Percentiles rank a stretch among this genome's conserved stretches.
Conservation (phyloP, 1,139 yeast species). For the Kodamaea fungicola region DNA sequence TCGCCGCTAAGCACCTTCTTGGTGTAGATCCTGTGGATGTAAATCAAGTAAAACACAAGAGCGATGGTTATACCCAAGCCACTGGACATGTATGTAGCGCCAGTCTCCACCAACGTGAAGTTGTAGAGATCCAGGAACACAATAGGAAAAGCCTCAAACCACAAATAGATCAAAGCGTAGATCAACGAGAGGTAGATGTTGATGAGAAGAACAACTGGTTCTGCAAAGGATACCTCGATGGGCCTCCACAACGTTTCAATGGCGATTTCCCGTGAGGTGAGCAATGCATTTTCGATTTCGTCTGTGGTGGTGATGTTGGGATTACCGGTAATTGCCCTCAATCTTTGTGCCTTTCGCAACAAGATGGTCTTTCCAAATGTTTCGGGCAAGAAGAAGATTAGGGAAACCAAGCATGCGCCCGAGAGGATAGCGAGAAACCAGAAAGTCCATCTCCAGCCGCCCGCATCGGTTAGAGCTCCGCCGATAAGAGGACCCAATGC, state of each 20-base stretch:
- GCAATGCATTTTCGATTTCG: slow-evolving; percentile 20
- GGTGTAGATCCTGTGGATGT: slow-evolving; percentile 22
- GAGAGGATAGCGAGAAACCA: slow-evolving; percentile 34
- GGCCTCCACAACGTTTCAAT: slow-evolving; percentile 50
- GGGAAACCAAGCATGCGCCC: slow-evolving; percentile 23
- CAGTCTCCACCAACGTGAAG: slow-evolving; percentile 50
- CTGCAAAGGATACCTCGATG: slow-evolving; percentile 35
- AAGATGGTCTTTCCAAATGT: slow-evolving; percentile 30
- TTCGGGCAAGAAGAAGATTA: slow-evolving; percentile 32
- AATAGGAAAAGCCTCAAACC: slow-evolving; percentile 62
- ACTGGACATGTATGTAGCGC: slow-evolving; percentile 43
- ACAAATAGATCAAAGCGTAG: slow-evolving; percentile 52
- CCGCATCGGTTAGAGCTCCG: slow-evolving; percentile 23
- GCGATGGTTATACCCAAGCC: slow-evolving; percentile 37
- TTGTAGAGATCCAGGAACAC: slow-evolving; percentile 42
- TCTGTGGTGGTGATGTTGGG: slow-evolving; percentile 26
- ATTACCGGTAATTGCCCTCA: slow-evolving; percentile 34
- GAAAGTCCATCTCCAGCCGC: slow-evolving; percentile 37
- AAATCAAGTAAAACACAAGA: slow-evolving; percentile 21
- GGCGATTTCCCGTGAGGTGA: slow-evolving; percentile 20
- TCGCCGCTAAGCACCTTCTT: slow-evolving; percentile 19
- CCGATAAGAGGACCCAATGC: slow-evolving; percentile 37
- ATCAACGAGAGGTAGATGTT: slow-evolving; percentile 50
- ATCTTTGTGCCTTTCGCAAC: slow-evolving; percentile 32
- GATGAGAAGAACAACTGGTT: slow-evolving; percentile 45